These are phyloP conservation scores for Termitomyces sp. DNA, from an alignment of 768 basidiomycete genomes.

Conservation along the genomic window DNA sequence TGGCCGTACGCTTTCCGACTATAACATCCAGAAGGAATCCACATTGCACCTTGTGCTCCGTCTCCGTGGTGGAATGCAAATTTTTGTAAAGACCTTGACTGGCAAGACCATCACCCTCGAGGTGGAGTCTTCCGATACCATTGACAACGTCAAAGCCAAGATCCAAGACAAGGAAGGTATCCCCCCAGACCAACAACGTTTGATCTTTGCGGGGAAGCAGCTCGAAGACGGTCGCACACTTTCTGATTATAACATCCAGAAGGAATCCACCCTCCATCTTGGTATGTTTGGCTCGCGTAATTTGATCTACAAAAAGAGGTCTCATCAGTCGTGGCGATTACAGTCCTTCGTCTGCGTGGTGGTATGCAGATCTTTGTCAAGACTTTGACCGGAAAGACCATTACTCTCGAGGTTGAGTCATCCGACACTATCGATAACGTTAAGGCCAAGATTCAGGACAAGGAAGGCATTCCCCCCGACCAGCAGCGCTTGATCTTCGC, in stretches of 20 bases:
- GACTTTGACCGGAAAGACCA: conserved; percentile 57
- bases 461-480: conserved; percentile 18
- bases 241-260: conserved; percentile 18
- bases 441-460: conserved; percentile 19
- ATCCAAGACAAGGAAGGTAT: conserved; percentile 24
- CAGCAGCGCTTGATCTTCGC: conserved; percentile 19
- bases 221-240: conserved; percentile 17
- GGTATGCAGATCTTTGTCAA: conserved; percentile 45
- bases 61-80: conserved; percentile 11
- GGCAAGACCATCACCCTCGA: conserved; percentile 19
- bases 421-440: conserved; percentile 19
- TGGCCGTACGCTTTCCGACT: conserved; percentile 5
- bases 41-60: conserved; percentile 6
- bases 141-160: conserved; percentile 18
- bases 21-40: conserved; percentile 8
- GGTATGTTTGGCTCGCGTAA: conserved; percentile 10
- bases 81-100: conserved; percentile 26
- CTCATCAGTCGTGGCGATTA: neutral
- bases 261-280: conserved; percentile 23
- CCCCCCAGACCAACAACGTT: conserved; percentile 16
- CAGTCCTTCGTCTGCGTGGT: conserved; percentile 25
- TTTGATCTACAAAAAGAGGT: neutral
- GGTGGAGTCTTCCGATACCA: conserved; percentile 18
- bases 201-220: conserved; percentile 17
- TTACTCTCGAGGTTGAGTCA: conserved; percentile 18